Evolutionary conservation across 2,329 filamentous ascomycete genomes (phyloP).

Genomic region (Fusarium cicatricum): DNA sequence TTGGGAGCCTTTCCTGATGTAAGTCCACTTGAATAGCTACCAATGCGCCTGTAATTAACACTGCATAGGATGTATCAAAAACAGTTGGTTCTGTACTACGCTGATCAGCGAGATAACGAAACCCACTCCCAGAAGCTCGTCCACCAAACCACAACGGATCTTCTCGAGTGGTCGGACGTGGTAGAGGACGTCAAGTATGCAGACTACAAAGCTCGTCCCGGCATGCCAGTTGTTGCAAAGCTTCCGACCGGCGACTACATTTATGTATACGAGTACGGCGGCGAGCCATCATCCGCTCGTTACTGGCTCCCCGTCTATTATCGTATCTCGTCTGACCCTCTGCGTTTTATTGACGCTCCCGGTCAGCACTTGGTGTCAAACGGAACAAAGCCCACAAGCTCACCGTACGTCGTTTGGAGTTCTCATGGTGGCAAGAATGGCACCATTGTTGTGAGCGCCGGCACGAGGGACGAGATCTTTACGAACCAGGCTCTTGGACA

Average conservation of each 20-base stretch:
- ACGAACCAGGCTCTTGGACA: conserved; percentile 53
- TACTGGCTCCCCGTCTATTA: conserved; percentile 56
- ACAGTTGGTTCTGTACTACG: conserved; percentile 72
- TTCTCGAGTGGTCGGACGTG: conserved; percentile 65
- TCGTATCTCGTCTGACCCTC: conserved; percentile 51
- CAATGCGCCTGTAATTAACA: neutral
- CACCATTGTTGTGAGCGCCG: conserved; percentile 54
- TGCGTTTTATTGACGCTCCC: conserved; percentile 47
- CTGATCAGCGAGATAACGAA: conserved; percentile 70
- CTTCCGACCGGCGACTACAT: conserved; percentile 64
- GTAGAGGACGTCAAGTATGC: conserved; percentile 68
- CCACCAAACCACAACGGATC: conserved; percentile 68
- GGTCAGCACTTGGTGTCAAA: conserved; percentile 46
- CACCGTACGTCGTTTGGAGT: conserved; percentile 56
- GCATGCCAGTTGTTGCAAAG: conserved; percentile 70
- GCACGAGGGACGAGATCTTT: conserved; percentile 50
- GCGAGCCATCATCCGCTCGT: conserved; percentile 46
- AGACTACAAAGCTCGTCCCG: conserved; percentile 70
- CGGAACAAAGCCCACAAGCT: conserved; percentile 48
- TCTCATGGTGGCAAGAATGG: conserved; percentile 55
- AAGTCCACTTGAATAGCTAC: neutral
- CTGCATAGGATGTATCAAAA: conserved; percentile 59
- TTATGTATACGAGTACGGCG: conserved; percentile 70
- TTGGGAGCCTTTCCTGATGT: conserved; percentile 75
- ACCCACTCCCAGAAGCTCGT: conserved; percentile 73